These are phyloP conservation scores for Daedalea quercina DNA, from an alignment of 768 basidiomycete genomes.

Conservation along the genomic window DNA sequence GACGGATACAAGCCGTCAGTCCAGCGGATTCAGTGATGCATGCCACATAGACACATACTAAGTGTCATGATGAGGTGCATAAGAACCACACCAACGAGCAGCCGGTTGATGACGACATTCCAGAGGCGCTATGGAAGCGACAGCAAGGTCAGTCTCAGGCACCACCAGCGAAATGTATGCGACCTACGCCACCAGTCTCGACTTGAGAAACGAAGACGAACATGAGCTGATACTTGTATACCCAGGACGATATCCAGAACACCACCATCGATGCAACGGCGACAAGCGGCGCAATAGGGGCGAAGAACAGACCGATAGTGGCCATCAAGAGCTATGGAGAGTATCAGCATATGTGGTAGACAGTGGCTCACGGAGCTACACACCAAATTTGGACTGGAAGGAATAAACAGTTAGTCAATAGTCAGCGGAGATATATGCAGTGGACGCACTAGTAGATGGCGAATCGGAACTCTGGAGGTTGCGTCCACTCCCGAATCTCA, in stretches of 20 bases:
- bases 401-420: background rate
- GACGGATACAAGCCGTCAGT: background rate
- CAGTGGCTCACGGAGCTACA: background rate
- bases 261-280: constrained; percentile 75
- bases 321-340: constrained; percentile 79
- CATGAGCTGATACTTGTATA: constrained; percentile 96
- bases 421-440: background rate
- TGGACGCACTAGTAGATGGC: constrained; percentile 70
- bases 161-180: background rate
- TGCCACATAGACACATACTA: constrained; percentile 46
- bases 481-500: constrained; percentile 85
- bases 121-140: constrained; percentile 61
- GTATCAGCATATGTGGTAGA: constrained; percentile 18
- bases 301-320: constrained; percentile 92
- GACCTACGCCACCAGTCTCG: constrained; percentile 87
- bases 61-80: constrained; percentile 88
- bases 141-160: background rate
- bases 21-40: background rate
- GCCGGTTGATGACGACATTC: constrained; percentile 90
- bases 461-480: constrained; percentile 87
- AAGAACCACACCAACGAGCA: constrained; percentile 68
- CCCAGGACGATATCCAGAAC: constrained; percentile 82
- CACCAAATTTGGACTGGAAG: constrained; percentile 9
- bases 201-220: constrained; percentile 86
- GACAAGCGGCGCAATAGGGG: constrained; percentile 90